Evolutionary conservation across 2,329 filamentous ascomycete species (phyloP), one percentile per base, ranked within the genome.

Genomic region (Anthostomella pinea): DNA sequence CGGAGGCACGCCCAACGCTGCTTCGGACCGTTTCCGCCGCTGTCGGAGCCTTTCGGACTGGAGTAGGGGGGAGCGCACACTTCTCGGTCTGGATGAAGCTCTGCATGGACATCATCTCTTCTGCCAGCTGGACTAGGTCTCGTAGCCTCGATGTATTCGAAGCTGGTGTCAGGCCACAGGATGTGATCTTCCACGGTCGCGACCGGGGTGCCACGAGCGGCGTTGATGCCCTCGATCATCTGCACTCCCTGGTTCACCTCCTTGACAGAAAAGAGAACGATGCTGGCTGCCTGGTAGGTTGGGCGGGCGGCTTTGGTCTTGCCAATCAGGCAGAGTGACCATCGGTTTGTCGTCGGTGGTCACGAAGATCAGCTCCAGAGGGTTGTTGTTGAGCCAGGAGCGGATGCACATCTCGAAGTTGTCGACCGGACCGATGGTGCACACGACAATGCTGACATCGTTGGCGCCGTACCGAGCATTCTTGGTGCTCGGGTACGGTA

Each of bases 31-130:
- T n/a, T n/a, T n/a, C n/a, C n/a, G n/a, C n/a, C 69, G 44, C 68
- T 67, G 45, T 70, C 64, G 33, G 41, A 11, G 43, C 37, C 23
- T 44, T 33, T 40, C 49, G 36, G 24, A 48, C 26, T 41, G 53
- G 33, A 28, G 46, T 26, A 26, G 53, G 21, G 33, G 48, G 14
- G 32, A 42, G 11, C 42, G 44, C 47, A 18, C 45, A 43, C 13
- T 38, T 35, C n/a, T 39, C 31, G 9, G 39, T 35, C 25, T 39
- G 43, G 32, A 31, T 63, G 32, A 72, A 64, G 53, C 66, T 73
- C 59, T 80, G 72, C 64, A 91, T 80, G 33, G 72, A 70, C 65
- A 93, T 83, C 81, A 93, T 85, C 67, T 93, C 87, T 60, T 93
- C 87, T 1, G 87, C 87, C 5, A 88, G 75, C 38, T 81, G 77